Conservation (phyloP, 2,329 filamentous ascomycete genomes). For the Aspergillus sp. region DNA sequence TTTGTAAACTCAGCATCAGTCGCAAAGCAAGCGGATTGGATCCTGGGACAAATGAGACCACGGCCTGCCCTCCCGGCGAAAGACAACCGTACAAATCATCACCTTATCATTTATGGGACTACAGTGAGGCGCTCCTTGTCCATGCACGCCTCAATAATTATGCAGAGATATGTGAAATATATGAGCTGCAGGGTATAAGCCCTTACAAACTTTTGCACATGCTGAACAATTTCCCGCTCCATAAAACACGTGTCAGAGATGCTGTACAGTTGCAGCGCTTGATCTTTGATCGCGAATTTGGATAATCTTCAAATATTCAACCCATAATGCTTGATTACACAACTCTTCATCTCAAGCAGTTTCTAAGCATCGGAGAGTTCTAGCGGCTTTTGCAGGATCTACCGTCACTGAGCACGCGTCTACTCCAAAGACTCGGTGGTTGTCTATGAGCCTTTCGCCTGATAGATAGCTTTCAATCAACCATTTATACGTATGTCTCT, state of each 20-base stretch:
- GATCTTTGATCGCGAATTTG: background rate
- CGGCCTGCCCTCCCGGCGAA: background rate
- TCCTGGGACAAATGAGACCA: background rate
- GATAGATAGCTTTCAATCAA: no score
- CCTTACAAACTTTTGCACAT: background rate
- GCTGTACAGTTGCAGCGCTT: background rate
- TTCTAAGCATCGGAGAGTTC: background rate
- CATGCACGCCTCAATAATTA: background rate
- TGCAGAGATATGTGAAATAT: background rate
- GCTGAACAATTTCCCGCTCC: background rate
- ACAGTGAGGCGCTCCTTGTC: background rate
- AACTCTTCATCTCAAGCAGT: background rate
- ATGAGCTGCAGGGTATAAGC: background rate
- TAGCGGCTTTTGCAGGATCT: background rate
- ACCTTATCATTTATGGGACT: background rate
- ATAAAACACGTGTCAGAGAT: background rate
- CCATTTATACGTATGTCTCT: no score
- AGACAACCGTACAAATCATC: no score
- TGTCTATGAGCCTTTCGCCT: background rate
- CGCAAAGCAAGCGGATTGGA: background rate
- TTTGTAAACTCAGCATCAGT: background rate
- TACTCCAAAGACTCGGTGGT: background rate
- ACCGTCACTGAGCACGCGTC: background rate
- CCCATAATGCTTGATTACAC: background rate
- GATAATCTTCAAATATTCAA: background rate